A percentile compares a stretch with the other conserved stretches of the same genome.
Evolutionary conservation across 306 rosid genomes (phyloP).

Genomic region (Bauhinia variegata): DNA sequence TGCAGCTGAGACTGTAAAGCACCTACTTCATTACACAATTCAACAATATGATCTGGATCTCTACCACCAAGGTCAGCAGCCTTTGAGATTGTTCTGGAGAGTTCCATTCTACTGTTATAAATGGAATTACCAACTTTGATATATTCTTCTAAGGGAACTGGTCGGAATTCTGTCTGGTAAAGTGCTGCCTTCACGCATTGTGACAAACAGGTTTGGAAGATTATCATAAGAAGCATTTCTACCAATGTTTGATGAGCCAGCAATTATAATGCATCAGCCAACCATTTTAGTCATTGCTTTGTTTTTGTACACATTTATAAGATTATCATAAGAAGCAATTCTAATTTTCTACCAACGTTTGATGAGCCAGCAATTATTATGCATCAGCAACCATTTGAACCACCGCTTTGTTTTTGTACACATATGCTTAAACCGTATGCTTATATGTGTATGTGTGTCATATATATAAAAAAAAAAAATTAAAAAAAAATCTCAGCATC

Average conservation of each 20-base stretch:
- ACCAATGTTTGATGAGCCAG: slow-evolving; percentile 30
- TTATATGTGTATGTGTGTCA: neutral
- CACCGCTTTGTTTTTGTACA: neutral
- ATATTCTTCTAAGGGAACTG: slow-evolving; percentile 95
- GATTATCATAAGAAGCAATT: slow-evolving; percentile 22
- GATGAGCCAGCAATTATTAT: slow-evolving; percentile 10
- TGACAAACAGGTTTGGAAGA: slow-evolving; percentile 33
- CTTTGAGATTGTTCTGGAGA: slow-evolving; percentile 72
- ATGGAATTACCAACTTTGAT: slow-evolving; percentile 83
- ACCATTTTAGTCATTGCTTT: neutral
- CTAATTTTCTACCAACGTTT: slow-evolving; percentile 27
- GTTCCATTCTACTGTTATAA: slow-evolving; percentile 80
- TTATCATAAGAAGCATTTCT: slow-evolving; percentile 19
- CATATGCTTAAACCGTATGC: neutral
- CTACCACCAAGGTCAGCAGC: slow-evolving; percentile 81
- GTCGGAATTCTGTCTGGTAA: slow-evolving; percentile 92
- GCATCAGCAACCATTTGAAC: neutral
- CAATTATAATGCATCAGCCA: neutral
- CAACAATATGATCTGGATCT: slow-evolving; percentile 98
- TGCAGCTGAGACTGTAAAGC: slow-evolving; percentile 32
- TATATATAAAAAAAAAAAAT: neutral
- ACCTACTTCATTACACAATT: slow-evolving; percentile 89
- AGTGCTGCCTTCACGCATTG: slow-evolving; percentile 81
- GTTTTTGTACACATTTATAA: too few relatives aligned
- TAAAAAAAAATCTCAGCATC: neutral